Evolutionary conservation across 345 rosid species (phyloP).

Genomic region (Toxicodendron radicans): DNA sequence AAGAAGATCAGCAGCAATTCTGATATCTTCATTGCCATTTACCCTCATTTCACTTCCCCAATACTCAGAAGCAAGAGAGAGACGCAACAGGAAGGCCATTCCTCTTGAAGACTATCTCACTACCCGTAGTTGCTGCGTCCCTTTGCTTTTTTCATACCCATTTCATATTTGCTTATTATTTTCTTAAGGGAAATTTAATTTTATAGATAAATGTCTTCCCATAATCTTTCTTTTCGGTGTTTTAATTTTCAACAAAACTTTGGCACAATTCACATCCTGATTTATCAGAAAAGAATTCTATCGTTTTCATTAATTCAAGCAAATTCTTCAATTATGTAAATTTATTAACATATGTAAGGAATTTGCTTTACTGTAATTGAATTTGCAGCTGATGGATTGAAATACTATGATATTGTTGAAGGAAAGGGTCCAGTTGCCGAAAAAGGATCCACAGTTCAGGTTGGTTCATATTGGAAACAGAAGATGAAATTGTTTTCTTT

Average conservation of each 20-base stretch:
- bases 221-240: too few relatives aligned
- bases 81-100: constrained; percentile 70
- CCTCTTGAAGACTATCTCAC: constrained; percentile 72
- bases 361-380: constrained; percentile 2
- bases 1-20: constrained; percentile 54
- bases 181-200: background rate
- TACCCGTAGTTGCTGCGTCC: constrained; percentile 41
- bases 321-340: too few relatives aligned
- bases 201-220: background rate
- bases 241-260: too few relatives aligned
- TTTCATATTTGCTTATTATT: background rate
- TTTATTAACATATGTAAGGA: too few relatives aligned
- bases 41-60: constrained; percentile 44
- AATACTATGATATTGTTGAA: constrained; percentile 74
- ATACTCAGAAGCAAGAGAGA: constrained; percentile 68
- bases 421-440: constrained; percentile 82
- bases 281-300: too few relatives aligned
- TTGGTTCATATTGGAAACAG: constrained; percentile 20
- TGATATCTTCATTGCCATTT: constrained; percentile 50
- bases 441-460: constrained; percentile 76
- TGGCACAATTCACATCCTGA: too few relatives aligned
- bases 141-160: constrained; percentile 11
- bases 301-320: too few relatives aligned
- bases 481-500: too few relatives aligned
- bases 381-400: constrained; percentile 74